These are phyloP conservation scores for Theileria sp. DNA, from an alignment of 169 alveolate species.

Conservation along the genomic window DNA sequence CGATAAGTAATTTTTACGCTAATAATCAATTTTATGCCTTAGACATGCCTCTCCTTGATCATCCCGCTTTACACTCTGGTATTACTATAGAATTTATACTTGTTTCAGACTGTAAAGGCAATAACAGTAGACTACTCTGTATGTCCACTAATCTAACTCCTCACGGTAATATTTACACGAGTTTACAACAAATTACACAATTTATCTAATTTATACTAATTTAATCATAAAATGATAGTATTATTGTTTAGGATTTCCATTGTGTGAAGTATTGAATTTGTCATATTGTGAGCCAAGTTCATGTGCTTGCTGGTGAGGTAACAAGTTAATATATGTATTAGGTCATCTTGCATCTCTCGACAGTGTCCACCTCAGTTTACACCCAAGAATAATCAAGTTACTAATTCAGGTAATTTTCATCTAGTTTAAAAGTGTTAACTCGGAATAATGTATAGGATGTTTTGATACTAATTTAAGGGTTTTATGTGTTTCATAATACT, in stretches of 20 bases:
- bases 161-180: conserved; percentile 30
- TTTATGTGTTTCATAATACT: conserved; percentile 48
- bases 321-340: neutral
- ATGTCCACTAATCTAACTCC: conserved; percentile 45
- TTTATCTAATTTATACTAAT: no score
- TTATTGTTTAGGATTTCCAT: conserved; percentile 49
- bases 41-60: conserved; percentile 54
- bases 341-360: conserved; percentile 45
- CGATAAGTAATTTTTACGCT: conserved; percentile 27
- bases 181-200: no score
- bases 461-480: conserved; percentile 58
- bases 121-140: conserved; percentile 42
- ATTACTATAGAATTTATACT: neutral
- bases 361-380: conserved; percentile 53
- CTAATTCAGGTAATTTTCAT: conserved; percentile 52
- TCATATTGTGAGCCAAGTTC: conserved; percentile 29
- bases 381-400: conserved; percentile 43
- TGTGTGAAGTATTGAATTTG: conserved; percentile 46
- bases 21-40: neutral
- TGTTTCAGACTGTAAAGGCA: conserved; percentile 46
- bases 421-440: neutral
- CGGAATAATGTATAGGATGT: conserved; percentile 53
- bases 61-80: conserved; percentile 47
- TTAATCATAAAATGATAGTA: no score
- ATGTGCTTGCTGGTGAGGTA: conserved; percentile 65